Percentiles rank a stretch among this genome's conserved stretches.
phyloP scores from a whole-genome alignment of 192 early-diverging fungal species.

The Rhizophagus sp. region DNA sequence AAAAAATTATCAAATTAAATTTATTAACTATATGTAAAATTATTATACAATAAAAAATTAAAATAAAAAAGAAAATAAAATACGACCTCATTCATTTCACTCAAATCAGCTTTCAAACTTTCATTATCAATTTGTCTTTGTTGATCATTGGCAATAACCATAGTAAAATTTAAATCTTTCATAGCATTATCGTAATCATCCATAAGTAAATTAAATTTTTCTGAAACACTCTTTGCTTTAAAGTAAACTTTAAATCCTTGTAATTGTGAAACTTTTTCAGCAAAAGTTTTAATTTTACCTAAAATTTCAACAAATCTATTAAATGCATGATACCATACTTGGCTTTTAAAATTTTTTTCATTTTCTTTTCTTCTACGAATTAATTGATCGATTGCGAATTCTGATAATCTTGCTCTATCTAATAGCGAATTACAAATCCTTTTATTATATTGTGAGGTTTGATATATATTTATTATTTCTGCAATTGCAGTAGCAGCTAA shows the following conservation, averaged over 20 bases:
- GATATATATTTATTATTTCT: conserved; percentile 23
- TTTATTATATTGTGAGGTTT: conserved; percentile 25
- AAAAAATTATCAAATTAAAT: background rate
- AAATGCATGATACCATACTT: conserved; percentile 13
- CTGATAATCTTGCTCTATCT: conserved; percentile 7
- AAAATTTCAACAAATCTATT: background rate
- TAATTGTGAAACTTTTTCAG: conserved; percentile 16
- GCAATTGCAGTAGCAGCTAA: background rate
- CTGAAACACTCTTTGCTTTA: background rate
- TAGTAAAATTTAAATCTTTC: conserved; percentile 12
- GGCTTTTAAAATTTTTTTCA: background rate
- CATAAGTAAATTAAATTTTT: background rate
- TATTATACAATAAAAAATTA: too few species aligned
- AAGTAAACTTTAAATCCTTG: conserved; percentile 2
- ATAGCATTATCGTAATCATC: conserved; percentile 2
- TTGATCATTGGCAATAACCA: conserved; percentile 9
- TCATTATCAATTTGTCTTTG: conserved; percentile 11
- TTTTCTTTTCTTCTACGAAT: conserved; percentile 20
- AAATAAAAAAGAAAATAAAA: background rate
- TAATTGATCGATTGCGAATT: background rate
- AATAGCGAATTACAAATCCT: conserved; percentile 26
- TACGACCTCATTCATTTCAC: background rate
- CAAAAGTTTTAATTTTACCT: conserved; percentile 16
- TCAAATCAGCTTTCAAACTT: conserved; percentile 6
- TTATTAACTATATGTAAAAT: background rate